phyloP scores from a whole-genome alignment of 805 yeast genomes.

The Blastobotrys attinorum region DNA sequence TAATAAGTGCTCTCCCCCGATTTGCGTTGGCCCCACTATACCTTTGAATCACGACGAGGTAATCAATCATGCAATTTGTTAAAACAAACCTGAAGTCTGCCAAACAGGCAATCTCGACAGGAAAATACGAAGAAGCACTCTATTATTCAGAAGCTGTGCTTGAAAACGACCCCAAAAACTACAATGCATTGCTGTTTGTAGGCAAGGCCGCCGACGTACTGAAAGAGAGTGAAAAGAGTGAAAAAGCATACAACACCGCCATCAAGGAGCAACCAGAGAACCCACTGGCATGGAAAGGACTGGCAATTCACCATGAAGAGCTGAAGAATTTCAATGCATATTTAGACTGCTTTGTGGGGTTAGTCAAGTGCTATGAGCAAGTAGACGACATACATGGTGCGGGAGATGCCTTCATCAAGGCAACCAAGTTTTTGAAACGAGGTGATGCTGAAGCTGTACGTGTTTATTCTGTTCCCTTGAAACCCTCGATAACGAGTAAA shows the following conservation, averaged over 20 bases:
- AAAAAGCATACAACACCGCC: slow-evolving; percentile 38
- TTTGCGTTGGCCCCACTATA: too few species aligned
- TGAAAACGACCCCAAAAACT: slow-evolving; percentile 46
- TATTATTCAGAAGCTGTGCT: slow-evolving; percentile 49
- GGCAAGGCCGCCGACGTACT: slow-evolving; percentile 58
- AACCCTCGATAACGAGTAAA: too few species aligned
- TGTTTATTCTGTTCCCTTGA: slow-evolving; percentile 8
- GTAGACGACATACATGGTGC: slow-evolving; percentile 20
- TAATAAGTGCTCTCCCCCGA: too few species aligned
- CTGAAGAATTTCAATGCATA: slow-evolving; percentile 14
- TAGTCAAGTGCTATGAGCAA: slow-evolving; percentile 15
- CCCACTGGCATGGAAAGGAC: slow-evolving; percentile 76
- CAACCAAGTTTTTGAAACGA: slow-evolving; percentile 12
- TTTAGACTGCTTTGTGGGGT: slow-evolving; percentile 16
- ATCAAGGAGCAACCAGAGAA: slow-evolving; percentile 37
- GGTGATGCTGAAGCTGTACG: slow-evolving; percentile 11
- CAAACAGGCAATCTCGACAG: slow-evolving; percentile 29
- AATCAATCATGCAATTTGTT: slow-evolving; percentile 8
- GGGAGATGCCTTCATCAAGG: slow-evolving; percentile 15
- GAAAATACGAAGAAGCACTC: slow-evolving; percentile 56
- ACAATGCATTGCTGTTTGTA: slow-evolving; percentile 52
- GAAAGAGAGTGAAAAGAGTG: slow-evolving; percentile 38
- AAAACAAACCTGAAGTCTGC: slow-evolving; percentile 20
- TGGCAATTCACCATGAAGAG: slow-evolving; percentile 29
- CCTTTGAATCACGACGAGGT: too few species aligned